These are phyloP conservation scores for Lachancea quebecensis DNA, from an alignment of 805 yeast species.

Conservation along the genomic window DNA sequence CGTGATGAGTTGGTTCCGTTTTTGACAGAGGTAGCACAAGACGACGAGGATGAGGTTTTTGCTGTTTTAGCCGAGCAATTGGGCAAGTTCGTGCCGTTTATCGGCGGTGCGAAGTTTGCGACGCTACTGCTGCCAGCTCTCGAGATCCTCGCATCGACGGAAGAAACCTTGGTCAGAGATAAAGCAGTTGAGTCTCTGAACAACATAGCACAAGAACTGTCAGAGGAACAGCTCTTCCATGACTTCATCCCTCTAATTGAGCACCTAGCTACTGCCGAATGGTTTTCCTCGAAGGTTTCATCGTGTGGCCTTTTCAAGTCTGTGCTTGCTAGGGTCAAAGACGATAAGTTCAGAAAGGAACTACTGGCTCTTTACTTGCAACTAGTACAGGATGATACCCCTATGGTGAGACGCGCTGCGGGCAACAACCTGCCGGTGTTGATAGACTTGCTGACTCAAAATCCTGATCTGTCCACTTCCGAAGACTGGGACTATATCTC, in stretches of 20 bases:
- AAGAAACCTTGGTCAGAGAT: slow-evolving; percentile 94
- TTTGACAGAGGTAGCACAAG: slow-evolving; percentile 77
- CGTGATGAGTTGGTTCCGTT: slow-evolving; percentile 85
- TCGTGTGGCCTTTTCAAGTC: slow-evolving; percentile 82
- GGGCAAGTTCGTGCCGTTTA: slow-evolving; percentile 77
- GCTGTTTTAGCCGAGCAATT: slow-evolving; percentile 88
- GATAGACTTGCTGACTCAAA: slow-evolving; percentile 50
- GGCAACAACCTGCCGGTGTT: slow-evolving; percentile 76
- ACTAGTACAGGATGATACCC: slow-evolving; percentile 83
- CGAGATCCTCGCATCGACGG: slow-evolving; percentile 82
- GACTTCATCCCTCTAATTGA: slow-evolving; percentile 71
- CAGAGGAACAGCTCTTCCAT: slow-evolving; percentile 54
- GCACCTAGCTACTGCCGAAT: slow-evolving; percentile 75
- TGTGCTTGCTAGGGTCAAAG: slow-evolving; percentile 50
- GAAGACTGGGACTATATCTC: slow-evolving; percentile 71
- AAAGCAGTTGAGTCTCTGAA: slow-evolving; percentile 85
- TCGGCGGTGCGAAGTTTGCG: slow-evolving; percentile 75
- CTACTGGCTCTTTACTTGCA: slow-evolving; percentile 62
- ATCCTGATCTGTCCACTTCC: slow-evolving; percentile 41
- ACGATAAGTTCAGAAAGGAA: slow-evolving; percentile 47
- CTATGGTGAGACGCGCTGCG: slow-evolving; percentile 96
- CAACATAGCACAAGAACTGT: slow-evolving; percentile 55
- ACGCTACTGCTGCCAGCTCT: slow-evolving; percentile 55
- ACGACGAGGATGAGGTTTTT: slow-evolving; percentile 97
- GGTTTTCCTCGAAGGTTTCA: slow-evolving; percentile 92